These are phyloP conservation scores for Exobasidium cylindrosporum DNA, from an alignment of 1,284 basidiomycete genomes.

Conservation along the genomic window DNA sequence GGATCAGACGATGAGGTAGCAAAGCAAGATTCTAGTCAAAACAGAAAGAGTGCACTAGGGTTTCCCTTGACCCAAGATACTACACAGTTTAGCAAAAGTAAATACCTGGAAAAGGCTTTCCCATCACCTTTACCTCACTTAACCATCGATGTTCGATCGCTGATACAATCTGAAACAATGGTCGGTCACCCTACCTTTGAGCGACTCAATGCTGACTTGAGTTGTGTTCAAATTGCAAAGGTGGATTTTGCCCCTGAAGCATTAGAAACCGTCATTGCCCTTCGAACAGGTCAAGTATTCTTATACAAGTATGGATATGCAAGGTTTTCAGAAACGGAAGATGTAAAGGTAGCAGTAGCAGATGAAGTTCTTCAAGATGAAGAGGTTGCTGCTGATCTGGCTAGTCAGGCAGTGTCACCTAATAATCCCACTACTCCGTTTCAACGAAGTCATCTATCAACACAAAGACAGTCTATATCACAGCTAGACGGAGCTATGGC, in stretches of 20 bases:
- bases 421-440: not conserved
- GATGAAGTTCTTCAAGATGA: slow-evolving; percentile 25
- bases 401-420: not conserved
- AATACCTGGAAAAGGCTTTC: slow-evolving; percentile 29
- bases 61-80: slow-evolving; percentile 13
- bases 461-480: not conserved
- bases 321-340: slow-evolving; percentile 31
- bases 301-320: slow-evolving; percentile 37
- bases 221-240: slow-evolving; percentile 22
- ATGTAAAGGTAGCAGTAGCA: slow-evolving; percentile 31
- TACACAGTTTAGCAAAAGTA: not conserved
- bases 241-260: slow-evolving; percentile 39
- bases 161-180: slow-evolving; percentile 27
- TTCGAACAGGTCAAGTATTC: slow-evolving; percentile 38
- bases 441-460: not conserved
- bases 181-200: slow-evolving; percentile 34
- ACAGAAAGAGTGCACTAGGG: slow-evolving; percentile 15
- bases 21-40: slow-evolving; percentile 20
- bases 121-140: slow-evolving; percentile 45
- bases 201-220: slow-evolving; percentile 20
- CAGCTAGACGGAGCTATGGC: slow-evolving; percentile 32
- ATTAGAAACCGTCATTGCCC: slow-evolving; percentile 32
- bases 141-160: slow-evolving; percentile 29
- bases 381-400: slow-evolving; percentile 18
- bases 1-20: slow-evolving; percentile 18